Evolutionary conservation across 805 yeast species (phyloP), one percentile per base, ranked within the genome.

Genomic region (Metschnikowia colocasiae): DNA sequence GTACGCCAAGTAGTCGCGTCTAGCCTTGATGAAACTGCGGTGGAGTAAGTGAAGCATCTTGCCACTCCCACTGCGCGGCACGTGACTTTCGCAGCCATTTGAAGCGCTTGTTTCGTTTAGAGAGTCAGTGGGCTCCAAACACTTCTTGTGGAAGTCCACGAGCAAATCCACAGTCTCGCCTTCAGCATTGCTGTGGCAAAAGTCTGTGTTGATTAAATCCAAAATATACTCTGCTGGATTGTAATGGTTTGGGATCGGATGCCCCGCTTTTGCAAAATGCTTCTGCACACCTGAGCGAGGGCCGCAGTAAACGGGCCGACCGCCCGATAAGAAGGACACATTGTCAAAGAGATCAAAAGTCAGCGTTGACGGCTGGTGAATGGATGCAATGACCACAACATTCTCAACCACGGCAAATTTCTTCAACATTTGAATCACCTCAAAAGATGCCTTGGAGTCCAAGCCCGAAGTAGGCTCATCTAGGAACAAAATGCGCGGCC

Each of bases 381-480:
- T 84, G 33, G 90, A 82, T 60, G 87, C 69, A 4, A 88, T 74
- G 15, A 88, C 74, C 0, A 92, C 84, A 47, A 88, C 78, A 1
- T 91, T 90, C 40, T 60, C 63, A 0, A 67, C 62, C 3, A 64
- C 56, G 1, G 74, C 62, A 16, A 70, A 55, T 47, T 76, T 71
- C 53, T 80, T 78, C 47, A 88, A 71, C 0, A 87, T 79, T 37
- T 74, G 69, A 10, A 88, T 75, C 27, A 87, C 69, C 50, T 80
- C 67, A 51, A 73, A 78, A 0, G 96, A 90, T 7, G 89, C 82
- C 52, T 80, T 81, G 7, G 95, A 82, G 63, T 88, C 96, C n/a
- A n/a, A n/a, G n/a, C 95, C 95, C 0, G 95, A 87, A 0, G 95
- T 88, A 3, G 96, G 95, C 56, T 88, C n/a, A 62, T 88, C 96